Percentiles rank a stretch among this genome's conserved stretches.
Conservation (phyloP, 2,329 filamentous ascomycete genomes). For the Talaromyces sp. region DNA sequence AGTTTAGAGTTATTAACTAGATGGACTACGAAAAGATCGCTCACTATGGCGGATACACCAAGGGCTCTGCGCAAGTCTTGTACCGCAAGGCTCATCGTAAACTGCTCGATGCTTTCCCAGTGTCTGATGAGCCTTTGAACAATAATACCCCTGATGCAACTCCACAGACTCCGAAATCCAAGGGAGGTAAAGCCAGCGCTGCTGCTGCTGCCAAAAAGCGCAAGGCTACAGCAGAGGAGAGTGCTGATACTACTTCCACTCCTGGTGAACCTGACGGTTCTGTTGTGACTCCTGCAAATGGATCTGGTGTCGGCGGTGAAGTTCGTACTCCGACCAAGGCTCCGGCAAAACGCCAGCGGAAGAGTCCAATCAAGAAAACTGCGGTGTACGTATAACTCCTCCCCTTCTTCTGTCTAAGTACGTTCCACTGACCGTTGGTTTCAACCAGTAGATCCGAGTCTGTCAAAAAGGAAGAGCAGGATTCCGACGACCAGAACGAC, state of each 20-base stretch:
- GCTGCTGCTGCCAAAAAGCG: constrained; percentile 15
- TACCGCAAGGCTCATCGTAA: constrained; percentile 36
- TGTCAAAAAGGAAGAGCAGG: not conserved
- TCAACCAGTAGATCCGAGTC: not conserved
- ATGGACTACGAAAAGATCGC: constrained; percentile 38
- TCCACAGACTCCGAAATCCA: not conserved
- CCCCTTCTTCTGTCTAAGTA: not conserved
- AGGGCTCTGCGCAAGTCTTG: constrained; percentile 27
- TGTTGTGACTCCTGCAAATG: not conserved
- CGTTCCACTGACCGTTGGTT: not conserved
- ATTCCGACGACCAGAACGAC: not conserved
- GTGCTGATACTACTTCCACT: not conserved
- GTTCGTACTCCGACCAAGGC: constrained; percentile 14
- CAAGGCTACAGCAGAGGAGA: constrained; percentile 16
- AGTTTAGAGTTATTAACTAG: constrained; percentile 16
- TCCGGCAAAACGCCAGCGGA: constrained; percentile 19
- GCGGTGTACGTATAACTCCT: not conserved
- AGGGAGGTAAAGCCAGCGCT: not conserved
- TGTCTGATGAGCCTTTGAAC: not conserved
- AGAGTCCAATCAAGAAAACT: constrained; percentile 17
- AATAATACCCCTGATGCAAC: not conserved
- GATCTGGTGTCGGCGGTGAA: not conserved
- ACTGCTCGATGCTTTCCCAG: constrained; percentile 17
- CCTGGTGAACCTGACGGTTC: not conserved
- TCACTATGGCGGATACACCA: constrained; percentile 29